phyloP scores from a whole-genome alignment of 2,329 filamentous ascomycete species.

The Acrodontium crateriforme region DNA sequence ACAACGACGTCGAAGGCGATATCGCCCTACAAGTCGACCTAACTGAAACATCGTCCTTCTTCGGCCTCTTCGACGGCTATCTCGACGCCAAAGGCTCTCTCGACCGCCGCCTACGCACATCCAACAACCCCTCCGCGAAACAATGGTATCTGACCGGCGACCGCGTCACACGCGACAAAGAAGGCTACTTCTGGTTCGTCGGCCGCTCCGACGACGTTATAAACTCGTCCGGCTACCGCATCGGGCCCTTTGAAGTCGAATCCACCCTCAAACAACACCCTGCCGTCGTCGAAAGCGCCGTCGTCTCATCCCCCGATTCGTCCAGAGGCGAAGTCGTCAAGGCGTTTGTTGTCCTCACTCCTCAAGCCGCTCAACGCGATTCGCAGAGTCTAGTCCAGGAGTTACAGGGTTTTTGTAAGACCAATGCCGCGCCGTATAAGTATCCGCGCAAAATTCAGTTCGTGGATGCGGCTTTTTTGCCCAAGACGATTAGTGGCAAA shows the following conservation, averaged over 20 bases:
- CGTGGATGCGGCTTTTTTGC: slow-evolving; percentile 24
- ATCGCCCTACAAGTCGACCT: slow-evolving; percentile 20
- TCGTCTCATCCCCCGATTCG: slow-evolving; percentile 26
- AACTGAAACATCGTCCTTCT: slow-evolving; percentile 10
- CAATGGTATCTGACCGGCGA: slow-evolving; percentile 27
- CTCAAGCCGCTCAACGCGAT: slow-evolving; percentile 10
- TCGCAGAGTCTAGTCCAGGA: slow-evolving; percentile 17
- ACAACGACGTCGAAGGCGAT: slow-evolving; percentile 23
- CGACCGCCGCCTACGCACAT: slow-evolving; percentile 9
- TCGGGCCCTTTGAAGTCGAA: slow-evolving; percentile 30
- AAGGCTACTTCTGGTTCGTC: slow-evolving; percentile 98
- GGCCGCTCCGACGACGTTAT: slow-evolving; percentile 77
- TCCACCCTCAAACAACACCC: slow-evolving; percentile 28
- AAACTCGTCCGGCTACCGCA: slow-evolving; percentile 27
- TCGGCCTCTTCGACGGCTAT: slow-evolving; percentile 18
- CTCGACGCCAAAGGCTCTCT: slow-evolving; percentile 13
- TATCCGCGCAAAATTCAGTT: slow-evolving; percentile 29
- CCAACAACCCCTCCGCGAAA: slow-evolving; percentile 1
- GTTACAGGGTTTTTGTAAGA: slow-evolving; percentile 28
- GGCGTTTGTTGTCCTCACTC: slow-evolving; percentile 26
- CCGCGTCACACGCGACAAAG: slow-evolving; percentile 84
- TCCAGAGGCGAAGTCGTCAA: slow-evolving; percentile 28
- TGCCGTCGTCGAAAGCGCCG: slow-evolving; percentile 26
- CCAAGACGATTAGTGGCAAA: slow-evolving; percentile 26
- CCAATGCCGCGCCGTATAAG: slow-evolving; percentile 28